Evolutionary conservation across 495 filamentous ascomycete genomes (phyloP).

Genomic region (Pyronema domesticum): DNA sequence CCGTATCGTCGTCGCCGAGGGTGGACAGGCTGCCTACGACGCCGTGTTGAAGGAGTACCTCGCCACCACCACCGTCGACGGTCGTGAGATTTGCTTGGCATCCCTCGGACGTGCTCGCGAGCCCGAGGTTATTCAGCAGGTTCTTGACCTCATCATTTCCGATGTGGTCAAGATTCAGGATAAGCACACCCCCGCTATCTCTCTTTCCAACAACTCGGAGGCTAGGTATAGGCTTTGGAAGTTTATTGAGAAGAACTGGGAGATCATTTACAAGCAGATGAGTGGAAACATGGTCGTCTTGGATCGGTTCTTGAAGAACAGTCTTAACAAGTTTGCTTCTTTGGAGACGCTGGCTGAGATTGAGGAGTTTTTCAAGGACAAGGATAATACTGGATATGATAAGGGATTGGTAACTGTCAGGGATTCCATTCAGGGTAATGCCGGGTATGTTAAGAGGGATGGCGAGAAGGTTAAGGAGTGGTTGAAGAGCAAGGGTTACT

Average conservation of each 20-base stretch:
- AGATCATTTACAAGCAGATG: constrained; percentile 44
- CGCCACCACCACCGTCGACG: constrained; percentile 65
- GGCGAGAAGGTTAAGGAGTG: constrained; percentile 48
- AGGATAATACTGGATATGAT: constrained; percentile 64
- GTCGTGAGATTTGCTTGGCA: constrained; percentile 65
- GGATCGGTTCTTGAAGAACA: constrained; percentile 66
- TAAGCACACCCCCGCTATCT: constrained; percentile 58
- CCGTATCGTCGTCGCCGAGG: constrained; percentile 52
- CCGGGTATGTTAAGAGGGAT: constrained; percentile 60
- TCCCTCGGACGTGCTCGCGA: constrained; percentile 60
- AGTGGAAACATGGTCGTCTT: constrained; percentile 67
- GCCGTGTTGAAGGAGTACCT: constrained; percentile 68
- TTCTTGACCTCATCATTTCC: constrained; percentile 65
- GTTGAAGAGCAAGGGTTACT: constrained; percentile 38
- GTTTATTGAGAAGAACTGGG: constrained; percentile 68
- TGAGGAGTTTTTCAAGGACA: constrained; percentile 59
- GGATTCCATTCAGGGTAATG: constrained; percentile 63
- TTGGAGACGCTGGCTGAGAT: constrained; percentile 56
- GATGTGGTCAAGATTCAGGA: constrained; percentile 63
- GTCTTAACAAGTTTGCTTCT: constrained; percentile 59
- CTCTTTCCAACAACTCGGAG: constrained; percentile 51
- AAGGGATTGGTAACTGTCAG: constrained; percentile 58
- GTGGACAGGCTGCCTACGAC: constrained; percentile 47
- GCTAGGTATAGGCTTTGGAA: constrained; percentile 60
- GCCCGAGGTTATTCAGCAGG: constrained; percentile 45